Conservation (phyloP, 1,284 basidiomycete genomes). For the Austroboletus niveus region DNA sequence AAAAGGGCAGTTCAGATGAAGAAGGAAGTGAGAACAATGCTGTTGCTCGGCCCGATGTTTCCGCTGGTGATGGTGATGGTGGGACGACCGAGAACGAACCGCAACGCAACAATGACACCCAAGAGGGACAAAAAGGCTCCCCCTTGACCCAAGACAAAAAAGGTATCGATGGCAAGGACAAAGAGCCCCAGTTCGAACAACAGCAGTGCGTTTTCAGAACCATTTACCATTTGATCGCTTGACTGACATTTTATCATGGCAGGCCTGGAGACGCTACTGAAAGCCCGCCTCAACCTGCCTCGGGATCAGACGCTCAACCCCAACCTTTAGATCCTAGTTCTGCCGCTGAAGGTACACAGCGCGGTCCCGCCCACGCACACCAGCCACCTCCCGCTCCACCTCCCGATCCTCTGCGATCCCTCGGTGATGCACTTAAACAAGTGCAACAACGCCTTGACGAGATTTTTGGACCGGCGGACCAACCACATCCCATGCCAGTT, state of each 20-base stretch:
- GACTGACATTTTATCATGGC: neutral
- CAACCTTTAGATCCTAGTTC: slow-evolving; percentile 34
- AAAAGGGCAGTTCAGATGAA: slow-evolving; percentile 30
- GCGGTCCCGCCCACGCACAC: slow-evolving; percentile 45
- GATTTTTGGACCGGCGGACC: slow-evolving; percentile 61
- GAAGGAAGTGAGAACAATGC: slow-evolving; percentile 29
- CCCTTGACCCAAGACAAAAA: slow-evolving; percentile 15
- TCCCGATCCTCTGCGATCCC: slow-evolving; percentile 71
- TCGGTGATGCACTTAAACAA: slow-evolving; percentile 86
- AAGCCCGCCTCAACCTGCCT: slow-evolving; percentile 2
- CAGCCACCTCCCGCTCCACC: slow-evolving; percentile 33
- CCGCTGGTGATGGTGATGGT: slow-evolving; percentile 33
- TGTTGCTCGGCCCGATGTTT: slow-evolving; percentile 43
- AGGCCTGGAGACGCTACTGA: slow-evolving; percentile 13
- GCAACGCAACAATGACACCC: slow-evolving; percentile 17
- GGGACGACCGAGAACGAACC: slow-evolving; percentile 20
- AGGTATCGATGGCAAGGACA: slow-evolving; percentile 26
- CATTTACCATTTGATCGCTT: neutral
- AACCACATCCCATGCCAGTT: slow-evolving; percentile 14
- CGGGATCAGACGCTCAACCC: slow-evolving; percentile 13
- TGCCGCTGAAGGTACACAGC: slow-evolving; percentile 41
- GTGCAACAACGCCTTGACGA: slow-evolving; percentile 84
- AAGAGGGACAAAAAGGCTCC: slow-evolving; percentile 20
- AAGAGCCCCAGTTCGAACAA: slow-evolving; percentile 21
- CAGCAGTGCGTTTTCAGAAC: slow-evolving; percentile 29